Conservation (phyloP, 176 grass and related monocot genomes). For the Bromus sterilis region DNA sequence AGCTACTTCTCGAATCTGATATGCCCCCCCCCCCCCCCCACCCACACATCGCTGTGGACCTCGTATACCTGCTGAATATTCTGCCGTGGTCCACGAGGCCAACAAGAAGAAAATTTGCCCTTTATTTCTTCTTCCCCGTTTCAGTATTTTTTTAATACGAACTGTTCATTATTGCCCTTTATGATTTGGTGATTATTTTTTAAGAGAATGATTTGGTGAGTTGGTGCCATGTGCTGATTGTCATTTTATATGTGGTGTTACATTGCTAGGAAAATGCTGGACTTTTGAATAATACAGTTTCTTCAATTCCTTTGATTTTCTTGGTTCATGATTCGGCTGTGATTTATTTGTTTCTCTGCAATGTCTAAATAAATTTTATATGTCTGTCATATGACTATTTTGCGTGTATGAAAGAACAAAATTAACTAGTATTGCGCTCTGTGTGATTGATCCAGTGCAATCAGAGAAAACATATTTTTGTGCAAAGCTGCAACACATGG, state of each 20-base stretch:
- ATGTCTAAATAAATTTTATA: background rate
- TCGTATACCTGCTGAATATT: constrained; percentile 13
- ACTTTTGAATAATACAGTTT: background rate
- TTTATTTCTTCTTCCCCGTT: background rate
- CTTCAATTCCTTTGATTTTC: background rate
- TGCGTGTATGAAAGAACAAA: background rate
- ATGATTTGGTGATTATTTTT: too few relatives aligned
- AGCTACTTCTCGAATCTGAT: background rate
- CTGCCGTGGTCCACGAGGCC: background rate
- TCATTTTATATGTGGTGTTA: background rate
- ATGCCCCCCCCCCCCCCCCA: too few relatives aligned
- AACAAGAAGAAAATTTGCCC: background rate
- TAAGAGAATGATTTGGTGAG: constrained; percentile 16
- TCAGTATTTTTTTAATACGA: background rate
- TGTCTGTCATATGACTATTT: background rate
- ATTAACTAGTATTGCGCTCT: background rate
- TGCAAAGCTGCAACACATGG: background rate
- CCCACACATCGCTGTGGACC: background rate
- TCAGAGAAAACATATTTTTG: background rate
- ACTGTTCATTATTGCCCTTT: too few relatives aligned
- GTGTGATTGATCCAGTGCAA: background rate
- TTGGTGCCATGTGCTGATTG: constrained; percentile 7
- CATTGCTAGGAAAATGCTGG: background rate
- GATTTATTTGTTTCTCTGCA: background rate
- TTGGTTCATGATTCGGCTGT: background rate